phyloP scores from a whole-genome alignment of 768 basidiomycete species.

The Termitomyces sp. region DNA sequence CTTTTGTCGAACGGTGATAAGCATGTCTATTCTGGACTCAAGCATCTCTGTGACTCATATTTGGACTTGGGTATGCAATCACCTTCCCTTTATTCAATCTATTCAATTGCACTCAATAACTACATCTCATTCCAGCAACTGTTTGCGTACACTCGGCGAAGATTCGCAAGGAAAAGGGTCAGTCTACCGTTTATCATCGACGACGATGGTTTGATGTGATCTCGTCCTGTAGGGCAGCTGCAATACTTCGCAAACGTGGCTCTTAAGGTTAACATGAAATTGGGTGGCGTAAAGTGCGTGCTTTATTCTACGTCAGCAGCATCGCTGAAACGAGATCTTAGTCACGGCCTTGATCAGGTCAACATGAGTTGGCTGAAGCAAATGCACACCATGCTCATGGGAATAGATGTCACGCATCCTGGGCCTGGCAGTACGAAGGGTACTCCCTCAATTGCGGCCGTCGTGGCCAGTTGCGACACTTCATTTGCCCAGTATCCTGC shows the following conservation, averaged over 20 bases:
- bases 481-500: slow-evolving; percentile 70
- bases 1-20: slow-evolving; percentile 70
- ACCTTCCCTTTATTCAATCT: not conserved
- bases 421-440: slow-evolving; percentile 70
- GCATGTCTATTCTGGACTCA: slow-evolving; percentile 73
- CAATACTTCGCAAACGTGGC: slow-evolving; percentile 81
- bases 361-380: slow-evolving; percentile 59
- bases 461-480: slow-evolving; percentile 72
- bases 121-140: slow-evolving; percentile 36
- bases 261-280: slow-evolving; percentile 79
- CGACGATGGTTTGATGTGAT: slow-evolving; percentile 16
- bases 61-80: slow-evolving; percentile 49
- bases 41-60: slow-evolving; percentile 63
- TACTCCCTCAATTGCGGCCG: slow-evolving; percentile 79
- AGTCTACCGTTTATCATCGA: slow-evolving; percentile 16
- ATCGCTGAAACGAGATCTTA: slow-evolving; percentile 10
- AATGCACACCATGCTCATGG: slow-evolving; percentile 74
- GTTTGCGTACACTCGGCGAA: slow-evolving; percentile 74
- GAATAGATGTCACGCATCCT: slow-evolving; percentile 82
- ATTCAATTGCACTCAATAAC: not conserved
- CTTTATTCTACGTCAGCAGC: not conserved
- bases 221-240: slow-evolving; percentile 41
- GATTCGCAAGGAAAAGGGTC: slow-evolving; percentile 62
- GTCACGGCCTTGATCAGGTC: slow-evolving; percentile 42
- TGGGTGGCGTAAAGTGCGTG: slow-evolving; percentile 72